Percentiles rank a stretch among this genome's conserved stretches.
phyloP scores from a whole-genome alignment of 495 filamentous ascomycete species.

The Aspergillus olivimuriae region DNA sequence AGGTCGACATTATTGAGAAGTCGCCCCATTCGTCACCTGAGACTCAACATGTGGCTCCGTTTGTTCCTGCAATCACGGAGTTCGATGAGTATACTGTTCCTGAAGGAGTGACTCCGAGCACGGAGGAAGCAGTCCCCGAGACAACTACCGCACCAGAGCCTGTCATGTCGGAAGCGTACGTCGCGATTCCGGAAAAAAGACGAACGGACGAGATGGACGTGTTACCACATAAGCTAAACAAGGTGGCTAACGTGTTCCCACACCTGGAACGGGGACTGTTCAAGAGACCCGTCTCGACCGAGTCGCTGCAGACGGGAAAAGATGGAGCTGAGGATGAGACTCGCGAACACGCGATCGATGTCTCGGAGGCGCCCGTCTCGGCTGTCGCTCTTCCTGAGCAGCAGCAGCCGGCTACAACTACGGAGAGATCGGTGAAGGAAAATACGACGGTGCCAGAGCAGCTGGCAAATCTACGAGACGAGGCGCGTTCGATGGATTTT shows the following conservation, averaged over 20 bases:
- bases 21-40: constrained; percentile 19
- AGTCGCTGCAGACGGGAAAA: constrained; percentile 28
- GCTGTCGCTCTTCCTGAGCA: constrained; percentile 15
- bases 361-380: constrained; percentile 43
- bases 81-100: constrained; percentile 28
- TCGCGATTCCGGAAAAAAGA: constrained; percentile 8
- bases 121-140: too few species aligned
- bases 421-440: constrained; percentile 1
- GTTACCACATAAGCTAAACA: constrained; percentile 13
- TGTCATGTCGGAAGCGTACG: too few species aligned
- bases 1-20: constrained; percentile 20
- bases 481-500: too few species aligned
- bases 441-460: neutral
- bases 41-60: constrained; percentile 15
- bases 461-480: too few species aligned
- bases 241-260: constrained; percentile 35
- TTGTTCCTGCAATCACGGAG: constrained; percentile 30
- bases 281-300: constrained; percentile 20
- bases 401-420: constrained; percentile 2
- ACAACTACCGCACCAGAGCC: too few species aligned
- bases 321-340: constrained; percentile 46
- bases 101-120: constrained; percentile 18
- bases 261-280: constrained; percentile 31
- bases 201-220: neutral
- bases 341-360: constrained; percentile 46